These are phyloP conservation scores for Penicillium sp. DNA, from an alignment of 2,329 filamentous ascomycete species.

Conservation along the genomic window DNA sequence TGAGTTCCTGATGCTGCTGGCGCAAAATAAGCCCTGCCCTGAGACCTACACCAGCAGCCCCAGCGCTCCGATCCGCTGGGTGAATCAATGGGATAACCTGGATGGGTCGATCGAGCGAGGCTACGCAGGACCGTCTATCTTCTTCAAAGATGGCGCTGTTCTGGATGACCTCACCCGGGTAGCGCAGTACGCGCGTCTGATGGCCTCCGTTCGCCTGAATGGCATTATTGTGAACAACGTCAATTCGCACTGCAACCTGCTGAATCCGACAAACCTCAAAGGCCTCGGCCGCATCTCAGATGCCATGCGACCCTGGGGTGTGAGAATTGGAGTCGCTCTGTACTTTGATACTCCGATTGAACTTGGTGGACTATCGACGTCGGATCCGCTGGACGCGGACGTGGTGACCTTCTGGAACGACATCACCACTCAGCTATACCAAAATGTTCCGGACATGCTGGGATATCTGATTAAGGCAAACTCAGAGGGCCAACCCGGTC, in stretches of 20 bases:
- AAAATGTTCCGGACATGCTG: constrained; percentile 64
- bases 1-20: constrained; percentile 67
- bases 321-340: constrained; percentile 66
- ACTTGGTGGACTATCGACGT: constrained; percentile 60
- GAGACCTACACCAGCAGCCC: constrained; percentile 58
- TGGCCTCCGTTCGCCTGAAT: constrained; percentile 68
- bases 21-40: constrained; percentile 57
- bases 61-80: constrained; percentile 65
- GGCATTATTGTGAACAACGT: constrained; percentile 71
- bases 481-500: constrained; percentile 71
- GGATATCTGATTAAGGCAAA: constrained; percentile 73
- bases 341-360: constrained; percentile 67
- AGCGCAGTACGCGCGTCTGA: constrained; percentile 64
- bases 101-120: constrained; percentile 68
- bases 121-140: constrained; percentile 69
- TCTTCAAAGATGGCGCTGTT: constrained; percentile 61
- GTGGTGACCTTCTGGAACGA: constrained; percentile 67
- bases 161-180: constrained; percentile 63
- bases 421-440: constrained; percentile 62
- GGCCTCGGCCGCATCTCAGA: constrained; percentile 66
- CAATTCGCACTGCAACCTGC: constrained; percentile 64
- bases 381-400: constrained; percentile 62
- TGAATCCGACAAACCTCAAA: constrained; percentile 60
- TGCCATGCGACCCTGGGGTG: constrained; percentile 66
- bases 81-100: constrained; percentile 74